A percentile compares a stretch with the other conserved stretches of the same genome.
Evolutionary conservation across 352 stramenopile species (phyloP).

Genomic region (Globisporangium middletonii): DNA sequence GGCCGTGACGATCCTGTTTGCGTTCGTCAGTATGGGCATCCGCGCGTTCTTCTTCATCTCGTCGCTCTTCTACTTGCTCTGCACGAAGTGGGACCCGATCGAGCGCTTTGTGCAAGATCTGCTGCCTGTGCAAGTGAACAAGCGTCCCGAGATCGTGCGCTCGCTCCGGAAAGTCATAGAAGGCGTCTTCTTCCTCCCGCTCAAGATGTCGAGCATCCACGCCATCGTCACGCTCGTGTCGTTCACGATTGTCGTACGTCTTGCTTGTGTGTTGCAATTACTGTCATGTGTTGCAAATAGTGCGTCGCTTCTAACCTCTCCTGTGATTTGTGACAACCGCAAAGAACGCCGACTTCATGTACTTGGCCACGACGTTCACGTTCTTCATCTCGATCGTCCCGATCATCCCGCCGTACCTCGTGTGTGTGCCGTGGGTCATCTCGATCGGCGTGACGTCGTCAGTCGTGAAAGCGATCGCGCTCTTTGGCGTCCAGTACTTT

Average conservation of each 20-base stretch:
- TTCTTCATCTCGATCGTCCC: slow-evolving; percentile 88
- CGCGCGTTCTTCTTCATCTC: slow-evolving; percentile 86
- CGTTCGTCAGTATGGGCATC: slow-evolving; percentile 82
- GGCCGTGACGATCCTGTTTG: slow-evolving; percentile 70
- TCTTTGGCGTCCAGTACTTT: slow-evolving; percentile 83
- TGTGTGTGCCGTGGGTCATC: slow-evolving; percentile 80
- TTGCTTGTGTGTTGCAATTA: slow-evolving; percentile 2
- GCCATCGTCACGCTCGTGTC: slow-evolving; percentile 86
- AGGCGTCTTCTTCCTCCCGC: slow-evolving; percentile 81
- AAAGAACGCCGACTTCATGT: slow-evolving; percentile 83
- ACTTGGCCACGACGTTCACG: slow-evolving; percentile 76
- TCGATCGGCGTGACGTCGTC: slow-evolving; percentile 76
- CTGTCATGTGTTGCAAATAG: neutral
- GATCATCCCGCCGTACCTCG: slow-evolving; percentile 81
- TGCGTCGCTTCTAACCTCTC: neutral
- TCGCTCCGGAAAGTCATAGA: slow-evolving; percentile 80
- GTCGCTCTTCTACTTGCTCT: slow-evolving; percentile 83
- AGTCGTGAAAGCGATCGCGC: slow-evolving; percentile 69
- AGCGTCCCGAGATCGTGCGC: slow-evolving; percentile 58
- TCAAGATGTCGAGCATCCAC: slow-evolving; percentile 87
- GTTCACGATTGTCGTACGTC: slow-evolving; percentile 73
- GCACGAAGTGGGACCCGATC: slow-evolving; percentile 84
- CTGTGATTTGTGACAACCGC: neutral
- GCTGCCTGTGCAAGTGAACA: slow-evolving; percentile 68
- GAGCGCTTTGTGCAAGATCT: slow-evolving; percentile 77